phyloP scores from a whole-genome alignment of 1,284 basidiomycete genomes.

The Ustilago trichophora region DNA sequence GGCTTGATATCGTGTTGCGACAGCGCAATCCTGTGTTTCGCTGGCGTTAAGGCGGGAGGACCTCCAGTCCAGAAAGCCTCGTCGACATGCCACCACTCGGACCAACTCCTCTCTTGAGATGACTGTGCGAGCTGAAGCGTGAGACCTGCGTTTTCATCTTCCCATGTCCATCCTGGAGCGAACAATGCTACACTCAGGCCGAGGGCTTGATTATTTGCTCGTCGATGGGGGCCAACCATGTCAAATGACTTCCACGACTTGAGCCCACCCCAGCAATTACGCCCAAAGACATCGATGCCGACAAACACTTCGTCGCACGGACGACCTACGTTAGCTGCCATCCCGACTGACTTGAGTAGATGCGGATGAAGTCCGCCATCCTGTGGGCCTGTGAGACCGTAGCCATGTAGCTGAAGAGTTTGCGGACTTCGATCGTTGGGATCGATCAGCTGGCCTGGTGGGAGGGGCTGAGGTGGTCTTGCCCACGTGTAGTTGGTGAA shows the following conservation, averaged over 20 bases:
- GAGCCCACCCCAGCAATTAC: constrained; percentile 57
- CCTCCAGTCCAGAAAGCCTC: constrained; percentile 31
- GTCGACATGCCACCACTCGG: constrained; percentile 54
- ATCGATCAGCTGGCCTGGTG: constrained; percentile 34
- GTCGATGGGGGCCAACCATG: constrained; percentile 42
- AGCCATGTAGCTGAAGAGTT: constrained; percentile 19
- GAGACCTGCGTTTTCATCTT: constrained; percentile 37
- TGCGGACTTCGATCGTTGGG: constrained; percentile 16
- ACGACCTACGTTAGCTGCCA: constrained; percentile 33
- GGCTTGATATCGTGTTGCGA: constrained; percentile 3
- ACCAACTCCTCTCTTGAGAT: constrained; percentile 28
- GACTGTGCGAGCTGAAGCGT: constrained; percentile 1
- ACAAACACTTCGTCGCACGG: constrained; percentile 37
- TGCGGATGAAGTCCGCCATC: constrained; percentile 46
- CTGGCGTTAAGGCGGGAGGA: not conserved
- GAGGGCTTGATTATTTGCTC: constrained; percentile 5
- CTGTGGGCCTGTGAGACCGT: constrained; percentile 17
- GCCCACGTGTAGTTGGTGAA: constrained; percentile 79
- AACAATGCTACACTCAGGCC: constrained; percentile 58
- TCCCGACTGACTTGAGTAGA: constrained; percentile 29
- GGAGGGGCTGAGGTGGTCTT: constrained; percentile 29
- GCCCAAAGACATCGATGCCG: constrained; percentile 61
- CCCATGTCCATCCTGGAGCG: constrained; percentile 64
- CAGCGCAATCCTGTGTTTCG: not conserved
- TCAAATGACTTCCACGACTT: constrained; percentile 49